Percentiles rank a stretch among this genome's conserved stretches.
phyloP scores from a whole-genome alignment of 1,284 basidiomycete genomes.

The Termitomyces sp. region DNA sequence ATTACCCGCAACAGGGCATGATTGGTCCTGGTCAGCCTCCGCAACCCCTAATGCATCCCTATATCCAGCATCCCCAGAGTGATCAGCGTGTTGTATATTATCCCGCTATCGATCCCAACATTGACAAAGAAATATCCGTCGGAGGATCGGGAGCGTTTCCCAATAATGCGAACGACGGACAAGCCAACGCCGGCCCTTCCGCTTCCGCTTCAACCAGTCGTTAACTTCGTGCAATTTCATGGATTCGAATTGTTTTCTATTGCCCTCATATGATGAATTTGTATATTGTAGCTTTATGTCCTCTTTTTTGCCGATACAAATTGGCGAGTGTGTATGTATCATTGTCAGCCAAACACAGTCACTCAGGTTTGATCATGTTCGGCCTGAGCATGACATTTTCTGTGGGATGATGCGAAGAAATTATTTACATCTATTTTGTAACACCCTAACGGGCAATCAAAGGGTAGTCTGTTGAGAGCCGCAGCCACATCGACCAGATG shows the following conservation, averaged over 20 bases:
- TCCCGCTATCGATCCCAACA: slow-evolving; percentile 35
- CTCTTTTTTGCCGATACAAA: background rate
- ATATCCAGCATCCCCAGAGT: slow-evolving; percentile 8
- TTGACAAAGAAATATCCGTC: slow-evolving; percentile 21
- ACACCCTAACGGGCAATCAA: background rate
- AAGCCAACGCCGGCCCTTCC: slow-evolving; percentile 3
- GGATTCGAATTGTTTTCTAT: background rate
- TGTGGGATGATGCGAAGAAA: background rate
- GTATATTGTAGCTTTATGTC: slow-evolving; percentile 12
- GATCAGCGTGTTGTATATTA: slow-evolving; percentile 24
- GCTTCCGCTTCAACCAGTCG: slow-evolving; percentile 4
- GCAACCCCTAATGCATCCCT: slow-evolving; percentile 18
- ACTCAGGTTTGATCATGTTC: background rate
- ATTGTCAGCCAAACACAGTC: background rate
- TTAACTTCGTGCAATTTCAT: background rate
- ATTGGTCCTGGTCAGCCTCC: slow-evolving; percentile 20
- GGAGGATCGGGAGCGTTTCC: slow-evolving; percentile 4
- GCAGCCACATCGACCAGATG: background rate
- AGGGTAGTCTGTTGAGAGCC: background rate
- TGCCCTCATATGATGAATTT: slow-evolving; percentile 3
- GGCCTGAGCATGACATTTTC: no score
- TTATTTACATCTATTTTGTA: background rate
- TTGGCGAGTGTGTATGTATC: slow-evolving; percentile 9
- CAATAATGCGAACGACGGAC: background rate
- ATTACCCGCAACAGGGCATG: slow-evolving; percentile 16